phyloP scores from a whole-genome alignment of 2,329 filamentous ascomycete species.

The Apiospora malaysiana region DNA sequence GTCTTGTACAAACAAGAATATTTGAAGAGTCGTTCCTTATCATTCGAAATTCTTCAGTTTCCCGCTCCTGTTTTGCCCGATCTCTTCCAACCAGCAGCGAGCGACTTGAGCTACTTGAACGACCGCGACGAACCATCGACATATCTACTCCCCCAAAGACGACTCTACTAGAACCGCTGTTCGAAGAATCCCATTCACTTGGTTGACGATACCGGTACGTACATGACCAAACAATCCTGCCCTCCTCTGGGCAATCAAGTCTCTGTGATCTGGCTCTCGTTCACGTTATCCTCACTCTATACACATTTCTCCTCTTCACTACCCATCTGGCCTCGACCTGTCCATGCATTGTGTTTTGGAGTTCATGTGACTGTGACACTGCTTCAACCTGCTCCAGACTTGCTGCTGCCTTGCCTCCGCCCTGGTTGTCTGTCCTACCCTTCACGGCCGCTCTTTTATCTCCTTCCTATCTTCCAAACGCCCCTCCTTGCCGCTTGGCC shows the following conservation, averaged over 20 bases:
- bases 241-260: background rate
- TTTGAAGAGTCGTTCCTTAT: conserved; percentile 12
- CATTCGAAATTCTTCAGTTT: background rate
- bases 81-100: background rate
- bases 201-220: conserved; percentile 12
- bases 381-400: conserved; percentile 16
- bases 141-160: background rate
- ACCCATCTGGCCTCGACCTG: conserved; percentile 6
- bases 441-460: background rate
- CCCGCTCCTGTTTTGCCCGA: background rate
- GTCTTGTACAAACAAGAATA: background rate
- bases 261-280: background rate
- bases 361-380: conserved; percentile 15
- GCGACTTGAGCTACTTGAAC: background rate
- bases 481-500: conserved; percentile 3
- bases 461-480: background rate
- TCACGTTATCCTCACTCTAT: conserved; percentile 5
- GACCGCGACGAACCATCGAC: conserved; percentile 1
- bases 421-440: conserved; percentile 15
- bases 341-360: background rate
- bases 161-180: background rate
- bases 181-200: background rate
- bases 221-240: background rate
- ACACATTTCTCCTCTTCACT: conserved; percentile 3
- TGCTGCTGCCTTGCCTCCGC: conserved; percentile 16